Percentiles rank a stretch among this genome's conserved stretches.
Conservation (phyloP, 805 yeast genomes). For the Wickerhamiella nectarea region DNA sequence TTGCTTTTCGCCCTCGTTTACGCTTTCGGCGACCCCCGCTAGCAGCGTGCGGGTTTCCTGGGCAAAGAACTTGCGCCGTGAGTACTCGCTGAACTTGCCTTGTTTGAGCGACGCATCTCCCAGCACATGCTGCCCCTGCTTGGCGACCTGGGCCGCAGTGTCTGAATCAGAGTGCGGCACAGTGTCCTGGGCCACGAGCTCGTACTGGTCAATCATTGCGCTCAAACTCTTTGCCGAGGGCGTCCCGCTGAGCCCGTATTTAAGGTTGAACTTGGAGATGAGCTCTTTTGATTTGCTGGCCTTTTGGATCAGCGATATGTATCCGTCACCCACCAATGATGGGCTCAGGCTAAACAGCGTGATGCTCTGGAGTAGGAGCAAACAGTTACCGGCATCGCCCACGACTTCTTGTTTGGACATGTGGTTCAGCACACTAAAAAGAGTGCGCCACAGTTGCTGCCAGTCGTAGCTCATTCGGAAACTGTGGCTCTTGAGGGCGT, state of each 20-base stretch:
- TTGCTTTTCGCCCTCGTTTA: too few relatives aligned
- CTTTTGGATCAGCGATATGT: constrained; percentile 24
- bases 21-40: too few relatives aligned
- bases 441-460: constrained; percentile 28
- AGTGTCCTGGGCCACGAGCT: constrained; percentile 9
- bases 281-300: constrained; percentile 21
- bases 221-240: constrained; percentile 17
- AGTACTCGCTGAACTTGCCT: constrained; percentile 8
- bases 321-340: constrained; percentile 22
- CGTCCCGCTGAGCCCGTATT: constrained; percentile 13
- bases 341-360: constrained; percentile 25
- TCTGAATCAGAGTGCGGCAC: background rate
- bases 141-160: constrained; percentile 6
- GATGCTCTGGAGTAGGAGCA: constrained; percentile 16
- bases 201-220: constrained; percentile 20
- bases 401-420: constrained; percentile 11
- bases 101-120: background rate
- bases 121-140: constrained; percentile 17
- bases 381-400: background rate
- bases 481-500: constrained; percentile 14
- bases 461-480: constrained; percentile 26
- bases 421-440: constrained; percentile 22
- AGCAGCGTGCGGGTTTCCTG: constrained; percentile 8
- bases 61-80: constrained; percentile 8
- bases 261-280: constrained; percentile 16